phyloP scores from a whole-genome alignment of 192 early-diverging fungal species.

The Entomortierella parvispora region DNA sequence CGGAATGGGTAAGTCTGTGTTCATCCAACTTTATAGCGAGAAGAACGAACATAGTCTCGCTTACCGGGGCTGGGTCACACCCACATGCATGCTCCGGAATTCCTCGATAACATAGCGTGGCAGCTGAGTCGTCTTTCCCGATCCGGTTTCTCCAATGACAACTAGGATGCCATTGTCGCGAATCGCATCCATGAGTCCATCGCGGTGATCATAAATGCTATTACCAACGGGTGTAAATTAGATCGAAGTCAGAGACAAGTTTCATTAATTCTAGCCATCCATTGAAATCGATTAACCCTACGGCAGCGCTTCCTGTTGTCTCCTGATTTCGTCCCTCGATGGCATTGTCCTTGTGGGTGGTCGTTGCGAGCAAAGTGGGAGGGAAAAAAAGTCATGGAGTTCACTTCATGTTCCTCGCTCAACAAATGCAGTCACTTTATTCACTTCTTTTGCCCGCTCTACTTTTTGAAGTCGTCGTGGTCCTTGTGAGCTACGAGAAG shows the following conservation, averaged over 20 bases:
- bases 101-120: slow-evolving; percentile 81
- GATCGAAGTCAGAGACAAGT: not conserved
- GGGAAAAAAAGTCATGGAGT: not conserved
- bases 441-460: too few species aligned
- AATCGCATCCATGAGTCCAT: slow-evolving; percentile 80
- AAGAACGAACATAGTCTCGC: not conserved
- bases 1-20: not conserved
- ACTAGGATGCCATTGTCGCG: slow-evolving; percentile 87
- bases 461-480: slow-evolving; percentile 52
- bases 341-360: slow-evolving; percentile 20
- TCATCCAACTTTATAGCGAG: not conserved
- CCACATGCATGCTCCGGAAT: slow-evolving; percentile 60
- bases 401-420: too few species aligned
- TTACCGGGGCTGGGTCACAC: slow-evolving; percentile 81
- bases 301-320: slow-evolving; percentile 42
- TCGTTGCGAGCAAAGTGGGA: not conserved
- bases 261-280: not conserved
- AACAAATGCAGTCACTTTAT: too few species aligned
- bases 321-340: slow-evolving; percentile 18
- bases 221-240: not conserved
- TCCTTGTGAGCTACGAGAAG: slow-evolving; percentile 50
- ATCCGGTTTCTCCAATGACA: slow-evolving; percentile 94
- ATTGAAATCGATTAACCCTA: slow-evolving; percentile 7
- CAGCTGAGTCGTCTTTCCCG: slow-evolving; percentile 90
- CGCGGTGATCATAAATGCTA: slow-evolving; percentile 46